These are phyloP conservation scores for Lyophyllum shimeji DNA, from an alignment of 768 basidiomycete species.

Conservation along the genomic window DNA sequence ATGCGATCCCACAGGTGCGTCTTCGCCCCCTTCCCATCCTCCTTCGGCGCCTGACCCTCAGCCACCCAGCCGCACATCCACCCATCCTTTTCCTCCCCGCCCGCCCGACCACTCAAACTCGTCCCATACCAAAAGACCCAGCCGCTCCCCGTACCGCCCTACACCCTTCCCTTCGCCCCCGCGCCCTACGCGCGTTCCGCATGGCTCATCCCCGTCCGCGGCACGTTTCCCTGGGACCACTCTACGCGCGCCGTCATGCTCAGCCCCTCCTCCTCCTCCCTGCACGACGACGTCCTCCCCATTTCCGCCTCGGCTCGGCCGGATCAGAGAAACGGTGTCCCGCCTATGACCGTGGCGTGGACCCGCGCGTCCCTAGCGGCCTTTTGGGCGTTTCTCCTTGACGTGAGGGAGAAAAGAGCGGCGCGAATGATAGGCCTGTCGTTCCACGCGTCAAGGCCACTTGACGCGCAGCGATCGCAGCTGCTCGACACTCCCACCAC, in stretches of 20 bases:
- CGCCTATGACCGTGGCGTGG: slow-evolving; percentile 54
- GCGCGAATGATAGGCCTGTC: slow-evolving; percentile 51
- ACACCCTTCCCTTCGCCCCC: slow-evolving; percentile 20
- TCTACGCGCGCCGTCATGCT: slow-evolving; percentile 44
- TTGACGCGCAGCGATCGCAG: slow-evolving; percentile 1
- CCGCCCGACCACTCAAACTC: slow-evolving; percentile 20
- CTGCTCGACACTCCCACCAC: not conserved
- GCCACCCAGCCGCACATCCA: slow-evolving; percentile 35
- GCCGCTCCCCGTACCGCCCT: slow-evolving; percentile 37
- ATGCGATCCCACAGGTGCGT: slow-evolving; percentile 46
- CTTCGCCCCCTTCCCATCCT: slow-evolving; percentile 20
- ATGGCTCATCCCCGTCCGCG: slow-evolving; percentile 62
- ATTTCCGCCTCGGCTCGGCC: too few species aligned
- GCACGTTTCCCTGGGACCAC: slow-evolving; percentile 46
- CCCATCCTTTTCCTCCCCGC: slow-evolving; percentile 23
- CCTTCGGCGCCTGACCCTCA: slow-evolving; percentile 13
- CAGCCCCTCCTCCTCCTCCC: slow-evolving; percentile 24
- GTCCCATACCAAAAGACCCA: slow-evolving; percentile 32
- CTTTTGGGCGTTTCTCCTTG: slow-evolving; percentile 52
- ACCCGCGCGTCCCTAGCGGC: slow-evolving; percentile 37
- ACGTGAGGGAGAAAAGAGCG: slow-evolving; percentile 32
- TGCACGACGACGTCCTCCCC: too few species aligned
- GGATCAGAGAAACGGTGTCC: slow-evolving; percentile 16
- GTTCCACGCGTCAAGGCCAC: slow-evolving; percentile 35
- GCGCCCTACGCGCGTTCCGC: slow-evolving; percentile 40